phyloP scores from a whole-genome alignment of 371 early-diverging fungal genomes.

The Capillidium rhysosporum region DNA sequence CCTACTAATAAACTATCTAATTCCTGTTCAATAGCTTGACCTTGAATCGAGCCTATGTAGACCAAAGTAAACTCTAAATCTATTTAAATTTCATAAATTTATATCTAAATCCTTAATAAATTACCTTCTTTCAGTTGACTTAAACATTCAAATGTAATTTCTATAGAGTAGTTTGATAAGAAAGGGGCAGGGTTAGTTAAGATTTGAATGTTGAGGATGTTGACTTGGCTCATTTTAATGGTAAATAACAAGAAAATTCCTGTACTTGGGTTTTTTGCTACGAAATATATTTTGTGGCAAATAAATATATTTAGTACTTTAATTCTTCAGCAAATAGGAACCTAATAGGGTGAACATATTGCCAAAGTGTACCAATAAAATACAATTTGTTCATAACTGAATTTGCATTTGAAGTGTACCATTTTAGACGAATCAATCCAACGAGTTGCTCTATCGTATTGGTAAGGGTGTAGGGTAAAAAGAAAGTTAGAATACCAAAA shows the following conservation, averaged over 20 bases:
- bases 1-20: constrained; percentile 91
- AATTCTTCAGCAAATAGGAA: no score
- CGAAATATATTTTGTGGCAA: no score
- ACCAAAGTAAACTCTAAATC: constrained; percentile 94
- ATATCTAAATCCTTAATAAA: not conserved
- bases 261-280: no score
- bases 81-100: constrained; percentile 12
- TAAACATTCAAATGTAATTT: constrained; percentile 93
- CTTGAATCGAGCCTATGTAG: constrained; percentile 80
- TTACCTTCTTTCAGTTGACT: constrained; percentile 70
- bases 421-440: no score
- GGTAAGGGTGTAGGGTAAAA: no score
- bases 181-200: constrained; percentile 67
- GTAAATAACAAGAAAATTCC: not conserved
- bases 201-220: constrained; percentile 65
- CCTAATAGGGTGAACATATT: no score
- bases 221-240: constrained; percentile 55
- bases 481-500: no score
- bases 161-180: constrained; percentile 62
- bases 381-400: no score
- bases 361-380: no score
- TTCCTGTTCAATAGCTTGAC: constrained; percentile 68
- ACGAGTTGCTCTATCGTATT: no score
- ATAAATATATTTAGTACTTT: no score
- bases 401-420: no score